Percentiles rank a stretch among this genome's conserved stretches.
phyloP scores from a whole-genome alignment of 2,329 filamentous ascomycete species.

The Mollisiaceae sp. region DNA sequence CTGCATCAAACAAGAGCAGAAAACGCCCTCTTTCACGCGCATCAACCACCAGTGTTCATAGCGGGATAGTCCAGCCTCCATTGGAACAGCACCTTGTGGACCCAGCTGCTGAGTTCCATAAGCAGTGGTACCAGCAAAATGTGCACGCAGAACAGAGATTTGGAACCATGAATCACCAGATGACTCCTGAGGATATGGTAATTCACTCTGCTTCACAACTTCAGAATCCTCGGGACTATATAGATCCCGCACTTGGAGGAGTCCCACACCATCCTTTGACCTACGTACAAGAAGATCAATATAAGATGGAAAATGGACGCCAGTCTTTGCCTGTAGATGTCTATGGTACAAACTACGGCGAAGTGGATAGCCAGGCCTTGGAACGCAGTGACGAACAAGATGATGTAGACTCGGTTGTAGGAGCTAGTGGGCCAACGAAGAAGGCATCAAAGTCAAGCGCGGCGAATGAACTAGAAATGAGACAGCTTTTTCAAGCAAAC shows the following conservation, averaged over 20 bases:
- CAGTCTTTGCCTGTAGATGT: conserved; percentile 61
- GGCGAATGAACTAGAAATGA: conserved; percentile 82
- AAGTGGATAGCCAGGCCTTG: conserved; percentile 63
- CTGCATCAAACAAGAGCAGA: conserved; percentile 47
- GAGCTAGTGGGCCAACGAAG: conserved; percentile 54
- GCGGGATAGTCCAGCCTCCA: conserved; percentile 39
- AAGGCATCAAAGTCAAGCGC: conserved; percentile 70
- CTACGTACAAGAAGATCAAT: conserved; percentile 50
- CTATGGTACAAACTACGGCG: conserved; percentile 60
- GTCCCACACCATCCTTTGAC: conserved; percentile 52
- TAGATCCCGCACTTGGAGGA: conserved; percentile 56
- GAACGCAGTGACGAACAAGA: conserved; percentile 61
- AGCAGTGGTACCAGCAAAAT: conserved; percentile 41
- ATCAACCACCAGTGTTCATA: conserved; percentile 54
- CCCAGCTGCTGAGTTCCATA: conserved; percentile 35
- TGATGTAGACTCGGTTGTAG: conserved; percentile 58
- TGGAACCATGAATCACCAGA: conserved; percentile 40
- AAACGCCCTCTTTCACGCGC: conserved; percentile 53
- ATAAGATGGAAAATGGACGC: conserved; percentile 44
- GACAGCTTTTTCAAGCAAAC: conserved; percentile 74
- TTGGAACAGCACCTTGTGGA: conserved; percentile 40
- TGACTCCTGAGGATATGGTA: conserved; percentile 65
- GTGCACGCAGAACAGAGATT: conserved; percentile 40
- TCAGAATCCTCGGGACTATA: conserved; percentile 55
- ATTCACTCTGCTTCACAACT: conserved; percentile 62